Evolutionary conservation across 768 basidiomycete species (phyloP), one percentile per base, ranked within the genome.

Genomic region (Hebeloma cylindrosporum): DNA sequence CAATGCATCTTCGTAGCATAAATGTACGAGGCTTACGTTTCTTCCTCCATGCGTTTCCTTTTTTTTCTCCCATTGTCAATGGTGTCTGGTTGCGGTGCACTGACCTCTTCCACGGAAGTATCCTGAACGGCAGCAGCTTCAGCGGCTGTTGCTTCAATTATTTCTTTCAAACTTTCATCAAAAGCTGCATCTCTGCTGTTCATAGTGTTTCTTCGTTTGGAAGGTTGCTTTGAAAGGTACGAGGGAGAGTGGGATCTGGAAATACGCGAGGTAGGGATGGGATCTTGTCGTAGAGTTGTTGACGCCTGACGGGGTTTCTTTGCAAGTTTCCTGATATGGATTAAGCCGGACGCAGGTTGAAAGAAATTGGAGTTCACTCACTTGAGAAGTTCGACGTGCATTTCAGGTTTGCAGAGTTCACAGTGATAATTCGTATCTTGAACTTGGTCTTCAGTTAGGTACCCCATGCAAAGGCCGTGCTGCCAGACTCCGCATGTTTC

Each of bases 401-500:
- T 69, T 43, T 91, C 88, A 7, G 96, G 94, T 54, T 81, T 80
- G 67, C 96, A 99, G 52, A 80, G 70, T 67, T 99, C 96, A 68
- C 96, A 99, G 57, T 85, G 93, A 65, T 98, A 98, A 64, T 92
- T 85, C 52, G 79, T 80, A 61, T 79, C 76, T 59, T 79, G 82
- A 31, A 87, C 76, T 56, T 80, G 76, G 57, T 82, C 82, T 59
- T 87, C 83, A 25, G 80, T 79, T 53, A 88, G 83, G 64, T 88
- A 89, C 30, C 93, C 95, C 82, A 99, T 92, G 70, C 96, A 99
- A 7, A 84, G 75, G 3, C 93, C 93, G 63, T 99, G 95, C 68
- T 99, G 95, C 95, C 95, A 99, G 43, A 90, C 91, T 59, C 93
- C 89, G 73, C 95, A 99, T 32, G 75, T 84, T 69, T 98, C 95